Conservation (phyloP, 306 rosid genomes). For the cucumber (Cucumis sativus) region Cucumber_9930_V3 NC_026660.2:22064001-22064500, state of each 20-base stretch:
- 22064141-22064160: no score
- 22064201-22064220: no score
- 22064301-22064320: background rate
- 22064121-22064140: no score
- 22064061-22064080: no score
- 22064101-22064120: no score
- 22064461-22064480: background rate
- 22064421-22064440: background rate
- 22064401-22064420: background rate
- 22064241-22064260: background rate
- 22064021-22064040: no score
- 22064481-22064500: background rate
- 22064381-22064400: background rate
- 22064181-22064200: no score
- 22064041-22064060: no score
- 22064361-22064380: background rate
- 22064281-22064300: background rate
- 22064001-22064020: no score
- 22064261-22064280: background rate
- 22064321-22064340: background rate
- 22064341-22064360: background rate
- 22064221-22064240: background rate
- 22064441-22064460: background rate
- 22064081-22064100: no score
- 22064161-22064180: no score